A percentile compares a stretch with the other conserved stretches of the same genome.
Evolutionary conservation across 208 protist species (phyloP).

Genomic region (Balamuthia mandrillaris): DNA sequence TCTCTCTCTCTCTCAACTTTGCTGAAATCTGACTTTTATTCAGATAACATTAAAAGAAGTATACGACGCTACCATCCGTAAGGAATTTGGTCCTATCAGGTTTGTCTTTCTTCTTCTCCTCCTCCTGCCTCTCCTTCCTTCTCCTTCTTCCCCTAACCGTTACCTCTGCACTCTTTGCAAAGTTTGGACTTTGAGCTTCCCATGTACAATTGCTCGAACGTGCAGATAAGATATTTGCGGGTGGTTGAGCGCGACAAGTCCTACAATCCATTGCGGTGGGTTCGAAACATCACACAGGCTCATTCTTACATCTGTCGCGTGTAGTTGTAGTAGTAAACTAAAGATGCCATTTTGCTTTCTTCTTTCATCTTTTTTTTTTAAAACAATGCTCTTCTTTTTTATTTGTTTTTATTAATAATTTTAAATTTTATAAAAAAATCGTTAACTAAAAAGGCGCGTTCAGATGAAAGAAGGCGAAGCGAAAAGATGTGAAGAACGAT

Average conservation of each 20-base stretch:
- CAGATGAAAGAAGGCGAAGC: too few relatives aligned
- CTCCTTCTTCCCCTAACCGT: background rate
- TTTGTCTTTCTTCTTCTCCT: background rate
- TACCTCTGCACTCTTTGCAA: constrained; percentile 39
- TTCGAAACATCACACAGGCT: constrained; percentile 83
- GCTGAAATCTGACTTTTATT: too few relatives aligned
- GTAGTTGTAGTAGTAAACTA: background rate
- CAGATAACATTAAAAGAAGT: background rate
- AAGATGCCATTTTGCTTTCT: too few relatives aligned
- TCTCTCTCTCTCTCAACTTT: background rate
- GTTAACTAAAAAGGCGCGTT: too few relatives aligned
- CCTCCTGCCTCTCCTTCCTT: background rate
- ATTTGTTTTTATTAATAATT: too few relatives aligned
- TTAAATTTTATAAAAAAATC: too few relatives aligned
- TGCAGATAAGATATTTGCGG: constrained; percentile 67
- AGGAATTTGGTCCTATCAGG: constrained; percentile 51
- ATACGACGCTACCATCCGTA: constrained; percentile 60
- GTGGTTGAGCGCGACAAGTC: constrained; percentile 75
- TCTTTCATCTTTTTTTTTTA: too few relatives aligned
- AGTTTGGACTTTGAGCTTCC: constrained; percentile 87
- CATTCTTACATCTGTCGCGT: constrained; percentile 81
- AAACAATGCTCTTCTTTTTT: too few relatives aligned
- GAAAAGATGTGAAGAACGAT: too few relatives aligned
- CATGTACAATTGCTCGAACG: constrained; percentile 72
- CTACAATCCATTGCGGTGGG: constrained; percentile 80